Evolutionary conservation across 306 rosid species (phyloP), one percentile per base, ranked within the genome.

Genomic region (Trifolium pratense): DNA sequence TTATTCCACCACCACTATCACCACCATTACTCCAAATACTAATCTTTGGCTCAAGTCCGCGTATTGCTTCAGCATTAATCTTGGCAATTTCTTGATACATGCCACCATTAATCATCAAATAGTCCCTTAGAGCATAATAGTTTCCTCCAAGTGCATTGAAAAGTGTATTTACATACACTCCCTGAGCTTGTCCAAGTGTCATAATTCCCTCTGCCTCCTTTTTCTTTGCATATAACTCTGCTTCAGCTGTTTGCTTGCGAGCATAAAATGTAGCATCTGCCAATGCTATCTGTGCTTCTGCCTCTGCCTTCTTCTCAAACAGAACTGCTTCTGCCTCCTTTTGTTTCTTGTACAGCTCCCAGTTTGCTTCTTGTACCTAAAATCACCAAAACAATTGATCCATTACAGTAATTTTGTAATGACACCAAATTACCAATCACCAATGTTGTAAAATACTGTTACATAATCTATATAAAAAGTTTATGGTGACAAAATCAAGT

Each of bases 1-100:
- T 61, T 20, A 5, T 29, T 15, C 37, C 75, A 0, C 52, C 60
- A 9, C 13, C 43, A 16, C 7, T 46, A 15, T 5, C 32, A 25
- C 71, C 20, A 16, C 71, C 78, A 3, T 75, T 78, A 12, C 8
- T 79, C 84, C 81, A 83, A 71, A 83, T 71, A 61, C 81, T 79
- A 7, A 79, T 75, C 52, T 83, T 79, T 12, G 86, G 81, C 16
- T 75, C 3, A 76, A 83, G 83, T 56, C 79, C 84, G n/a, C 66
- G 79, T 0, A 83, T 48, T 9, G 81, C 84, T 0, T 79, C 86
- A 0, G 76, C 86, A 36, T 83, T 79, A 32, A 62, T 66, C 69
- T 29, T 71, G 0, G 84, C 86, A 72, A 83, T 71, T 16, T 83
- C 46, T 66, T 83, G 79, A 71, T 49, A 79, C 73, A 83, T 25